A percentile compares a stretch with the other conserved stretches of the same genome.
Evolutionary conservation across 192 early-diverging fungal species (phyloP).

Genomic region (Coemansia pectinata): DNA sequence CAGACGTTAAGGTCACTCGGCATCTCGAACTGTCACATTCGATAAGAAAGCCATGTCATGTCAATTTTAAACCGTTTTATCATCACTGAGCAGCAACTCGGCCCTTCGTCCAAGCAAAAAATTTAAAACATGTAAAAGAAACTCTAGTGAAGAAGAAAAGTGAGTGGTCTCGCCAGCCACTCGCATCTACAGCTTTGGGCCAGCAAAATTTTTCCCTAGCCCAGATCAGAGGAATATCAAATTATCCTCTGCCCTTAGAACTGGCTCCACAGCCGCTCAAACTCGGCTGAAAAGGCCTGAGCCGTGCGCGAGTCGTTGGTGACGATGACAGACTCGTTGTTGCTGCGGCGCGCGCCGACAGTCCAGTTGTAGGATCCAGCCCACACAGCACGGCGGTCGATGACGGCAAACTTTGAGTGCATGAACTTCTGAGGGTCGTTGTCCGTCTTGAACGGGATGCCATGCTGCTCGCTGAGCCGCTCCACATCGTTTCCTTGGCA

Average conservation of each 20-base stretch:
- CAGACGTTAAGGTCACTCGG: conserved; percentile 31
- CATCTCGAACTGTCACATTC: conserved; percentile 39
- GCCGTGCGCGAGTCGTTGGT: conserved; percentile 63
- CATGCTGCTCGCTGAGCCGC: conserved; percentile 50
- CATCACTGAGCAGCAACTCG: conserved; percentile 23
- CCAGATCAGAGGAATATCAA: neutral
- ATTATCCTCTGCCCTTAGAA: conserved; percentile 38
- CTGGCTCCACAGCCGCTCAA: conserved; percentile 61
- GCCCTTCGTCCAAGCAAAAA: conserved; percentile 11
- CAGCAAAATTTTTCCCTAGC: neutral
- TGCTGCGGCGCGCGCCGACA: conserved; percentile 62
- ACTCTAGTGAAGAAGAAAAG: neutral
- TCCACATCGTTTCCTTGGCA: conserved; percentile 60
- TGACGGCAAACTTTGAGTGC: conserved; percentile 75
- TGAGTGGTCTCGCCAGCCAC: neutral
- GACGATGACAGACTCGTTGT: conserved; percentile 68
- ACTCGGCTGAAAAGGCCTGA: conserved; percentile 61
- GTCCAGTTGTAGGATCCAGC: conserved; percentile 61
- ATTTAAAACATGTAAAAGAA: conserved; percentile 6
- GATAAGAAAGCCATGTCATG: conserved; percentile 51
- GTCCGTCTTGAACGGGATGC: conserved; percentile 59
- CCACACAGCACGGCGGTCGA: conserved; percentile 60
- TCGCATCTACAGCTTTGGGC: neutral
- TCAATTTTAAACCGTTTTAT: conserved; percentile 19
- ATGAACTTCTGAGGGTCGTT: conserved; percentile 53